A percentile compares a stretch with the other conserved stretches of the same genome.
phyloP scores from a whole-genome alignment of 169 alveolate species.

The Plasmodium billcollinsi region DNA sequence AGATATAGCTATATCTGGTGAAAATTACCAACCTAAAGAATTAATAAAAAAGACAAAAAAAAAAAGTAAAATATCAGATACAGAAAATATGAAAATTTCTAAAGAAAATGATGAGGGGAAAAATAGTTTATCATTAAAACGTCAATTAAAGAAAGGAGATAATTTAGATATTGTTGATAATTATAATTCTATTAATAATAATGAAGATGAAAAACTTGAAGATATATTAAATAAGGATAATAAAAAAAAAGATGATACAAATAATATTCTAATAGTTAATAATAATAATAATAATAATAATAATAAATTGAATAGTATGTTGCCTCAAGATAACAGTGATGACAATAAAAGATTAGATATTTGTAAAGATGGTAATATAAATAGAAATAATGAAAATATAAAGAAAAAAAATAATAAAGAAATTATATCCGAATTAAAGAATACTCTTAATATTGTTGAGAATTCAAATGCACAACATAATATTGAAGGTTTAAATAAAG shows the following conservation, averaged over 20 bases:
- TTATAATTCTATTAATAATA: background rate
- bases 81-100: background rate
- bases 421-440: slow-evolving; percentile 49
- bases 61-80: slow-evolving; percentile 2
- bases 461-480: slow-evolving; percentile 14
- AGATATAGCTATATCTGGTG: background rate
- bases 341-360: background rate
- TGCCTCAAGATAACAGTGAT: background rate
- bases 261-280: too few species aligned
- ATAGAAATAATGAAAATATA: background rate
- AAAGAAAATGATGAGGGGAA: background rate
- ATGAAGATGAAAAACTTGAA: background rate
- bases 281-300: background rate
- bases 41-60: slow-evolving; percentile 7
- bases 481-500: slow-evolving; percentile 42
- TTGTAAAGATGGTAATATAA: background rate
- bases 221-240: background rate
- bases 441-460: slow-evolving; percentile 41
- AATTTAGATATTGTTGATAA: too few species aligned
- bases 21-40: background rate
- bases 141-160: too few species aligned
- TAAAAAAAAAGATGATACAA: background rate
- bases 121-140: background rate
- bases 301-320: background rate
- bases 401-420: slow-evolving; percentile 40